phyloP scores from a whole-genome alignment of 2,329 filamentous ascomycete genomes.

The Metarhizium robertsii region DNA sequence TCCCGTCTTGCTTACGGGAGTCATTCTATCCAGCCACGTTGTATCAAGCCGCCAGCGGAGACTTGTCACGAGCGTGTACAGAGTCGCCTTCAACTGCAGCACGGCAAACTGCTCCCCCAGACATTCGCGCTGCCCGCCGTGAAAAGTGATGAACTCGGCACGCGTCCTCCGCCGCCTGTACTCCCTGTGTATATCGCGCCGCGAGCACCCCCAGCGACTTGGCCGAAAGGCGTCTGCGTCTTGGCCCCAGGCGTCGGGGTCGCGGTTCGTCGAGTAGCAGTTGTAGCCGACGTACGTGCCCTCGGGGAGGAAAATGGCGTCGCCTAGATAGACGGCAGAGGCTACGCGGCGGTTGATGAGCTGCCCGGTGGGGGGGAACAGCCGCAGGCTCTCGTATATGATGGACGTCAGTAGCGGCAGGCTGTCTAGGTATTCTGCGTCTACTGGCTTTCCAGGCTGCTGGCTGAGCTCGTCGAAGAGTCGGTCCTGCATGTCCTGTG shows the following conservation, averaged over 20 bases:
- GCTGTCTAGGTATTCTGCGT: slow-evolving; percentile 11
- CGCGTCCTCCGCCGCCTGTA: slow-evolving; percentile 25
- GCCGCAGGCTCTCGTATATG: slow-evolving; percentile 35
- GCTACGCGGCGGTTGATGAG: slow-evolving; percentile 34
- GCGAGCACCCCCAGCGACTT: slow-evolving; percentile 25
- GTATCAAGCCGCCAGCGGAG: slow-evolving; percentile 22
- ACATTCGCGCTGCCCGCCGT: slow-evolving; percentile 29
- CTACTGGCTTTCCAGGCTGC: neutral
- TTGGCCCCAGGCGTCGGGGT: slow-evolving; percentile 20
- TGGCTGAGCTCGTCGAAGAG: slow-evolving; percentile 20
- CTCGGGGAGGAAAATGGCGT: slow-evolving; percentile 22
- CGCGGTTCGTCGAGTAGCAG: slow-evolving; percentile 28
- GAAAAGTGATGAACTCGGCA: slow-evolving; percentile 31
- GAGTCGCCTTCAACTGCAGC: slow-evolving; percentile 24
- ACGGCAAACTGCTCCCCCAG: slow-evolving; percentile 31
- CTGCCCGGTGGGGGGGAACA: slow-evolving; percentile 39
- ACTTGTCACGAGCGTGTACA: slow-evolving; percentile 20
- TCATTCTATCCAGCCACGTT: slow-evolving; percentile 21
- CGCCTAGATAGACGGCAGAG: slow-evolving; percentile 13
- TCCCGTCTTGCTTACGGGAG: slow-evolving; percentile 17
- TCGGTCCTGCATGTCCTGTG: slow-evolving; percentile 19
- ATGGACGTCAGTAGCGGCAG: slow-evolving; percentile 33
- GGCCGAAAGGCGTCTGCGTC: slow-evolving; percentile 28
- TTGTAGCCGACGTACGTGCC: slow-evolving; percentile 32
- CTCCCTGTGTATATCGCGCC: slow-evolving; percentile 23